phyloP scores from a whole-genome alignment of 1,139 yeast genomes.

The Scheffersomyces quercinus region DNA sequence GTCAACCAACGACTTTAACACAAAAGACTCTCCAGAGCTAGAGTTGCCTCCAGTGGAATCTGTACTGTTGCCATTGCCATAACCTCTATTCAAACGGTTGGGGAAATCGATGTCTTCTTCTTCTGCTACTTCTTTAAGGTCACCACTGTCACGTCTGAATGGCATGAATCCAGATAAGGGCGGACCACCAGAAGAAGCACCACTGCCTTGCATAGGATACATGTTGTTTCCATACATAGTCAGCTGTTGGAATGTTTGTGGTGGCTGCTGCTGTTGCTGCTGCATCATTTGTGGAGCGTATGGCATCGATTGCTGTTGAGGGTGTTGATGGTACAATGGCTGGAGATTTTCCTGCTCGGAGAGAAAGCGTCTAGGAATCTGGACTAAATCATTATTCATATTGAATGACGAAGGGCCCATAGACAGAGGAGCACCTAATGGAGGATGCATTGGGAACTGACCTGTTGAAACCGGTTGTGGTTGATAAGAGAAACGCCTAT shows the following conservation, averaged over 20 bases:
- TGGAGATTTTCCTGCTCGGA: background rate
- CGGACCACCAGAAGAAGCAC: background rate
- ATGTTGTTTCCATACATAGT: background rate
- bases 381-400: background rate
- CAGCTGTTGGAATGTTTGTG: slow-evolving; percentile 5
- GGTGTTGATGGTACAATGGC: background rate
- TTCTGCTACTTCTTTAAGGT: background rate
- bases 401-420: background rate
- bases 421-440: background rate
- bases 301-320: background rate
- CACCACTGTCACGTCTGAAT: background rate
- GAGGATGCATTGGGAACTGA: background rate
- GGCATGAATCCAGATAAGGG: background rate
- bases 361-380: background rate
- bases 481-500: slow-evolving; percentile 2
- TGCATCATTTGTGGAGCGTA: background rate
- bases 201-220: background rate
- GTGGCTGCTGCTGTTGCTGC: background rate
- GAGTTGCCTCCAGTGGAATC: background rate
- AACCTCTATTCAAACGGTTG: background rate
- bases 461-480: background rate
- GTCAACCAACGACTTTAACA: slow-evolving; percentile 45
- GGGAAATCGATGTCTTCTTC: slow-evolving; percentile 1
- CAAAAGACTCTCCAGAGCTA: slow-evolving; percentile 31
- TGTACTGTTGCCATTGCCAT: slow-evolving; percentile 3